Evolutionary conservation across 78 protist species (phyloP), one percentile per base, ranked within the genome.

Genomic region (Polysphondylium violaceum): DNA sequence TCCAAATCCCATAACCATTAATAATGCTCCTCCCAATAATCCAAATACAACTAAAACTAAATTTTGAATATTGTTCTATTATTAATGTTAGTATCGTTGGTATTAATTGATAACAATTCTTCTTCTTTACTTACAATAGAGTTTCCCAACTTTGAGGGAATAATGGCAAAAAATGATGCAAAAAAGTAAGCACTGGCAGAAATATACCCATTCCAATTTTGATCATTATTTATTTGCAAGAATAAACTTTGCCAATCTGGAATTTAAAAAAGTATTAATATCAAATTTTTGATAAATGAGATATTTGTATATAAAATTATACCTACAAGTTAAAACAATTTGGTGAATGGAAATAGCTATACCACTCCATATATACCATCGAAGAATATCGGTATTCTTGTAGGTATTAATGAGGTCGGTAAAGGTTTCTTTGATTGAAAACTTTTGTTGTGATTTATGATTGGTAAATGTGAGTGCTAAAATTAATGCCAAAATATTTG

Each of bases 311-410:
- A 11, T 16, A 11, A 3, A 14, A 19, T 38, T 27, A 17, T 29
- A 75, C 60, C 33, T 76, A 76, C 87, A 76, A 21, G 87, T 76
- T 59, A 76, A n/a, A n/a, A 76, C 87, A 3, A 76, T 76, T 63
- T 76, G 87, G 31, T 76, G 87, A 61, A 76, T 76, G 25, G 87
- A 76, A 47, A 76, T 76, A 4, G 87, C 87, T 21, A 61, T 55
- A 76, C 74, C 87, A 47, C 87, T 76, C 87, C 87, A 76, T 40
- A 76, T 76, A 63, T 76, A 76, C 87, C 87, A 76, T 59, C 61
- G 23, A 19, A 76, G 29, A 0, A 76, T 61, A 61, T 76, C 87
- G n/a, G 87, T 63, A 19, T 76, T 33, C 17, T 38, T 60, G 43
- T 61, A 76, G 31, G 87, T 65, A 59, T 27, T 31, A n/a, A 27